Conservation (phyloP, 1,139 yeast species). For the Blastobotrys persicus region DNA sequence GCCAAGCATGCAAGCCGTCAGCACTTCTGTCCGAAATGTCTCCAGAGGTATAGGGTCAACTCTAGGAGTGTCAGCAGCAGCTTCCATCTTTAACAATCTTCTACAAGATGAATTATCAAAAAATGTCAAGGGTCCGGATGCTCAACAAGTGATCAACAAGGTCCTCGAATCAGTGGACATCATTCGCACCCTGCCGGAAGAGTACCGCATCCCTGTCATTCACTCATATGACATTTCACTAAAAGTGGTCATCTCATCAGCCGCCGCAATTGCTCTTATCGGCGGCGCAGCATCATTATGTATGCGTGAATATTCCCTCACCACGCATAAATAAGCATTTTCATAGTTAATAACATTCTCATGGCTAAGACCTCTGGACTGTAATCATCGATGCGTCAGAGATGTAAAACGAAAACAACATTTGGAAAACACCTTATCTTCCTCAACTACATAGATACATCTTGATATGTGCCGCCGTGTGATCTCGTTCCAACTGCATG, state of each 20-base stretch:
- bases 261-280: slow-evolving; percentile 43
- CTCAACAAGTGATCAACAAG: slow-evolving; percentile 42
- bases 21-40: slow-evolving; percentile 72
- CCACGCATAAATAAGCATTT: not conserved
- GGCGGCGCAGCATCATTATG: slow-evolving; percentile 1
- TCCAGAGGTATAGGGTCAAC: slow-evolving; percentile 75
- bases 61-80: slow-evolving; percentile 63
- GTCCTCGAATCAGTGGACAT: slow-evolving; percentile 60
- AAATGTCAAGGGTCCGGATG: slow-evolving; percentile 34
- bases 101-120: slow-evolving; percentile 37
- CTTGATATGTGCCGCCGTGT: slow-evolving; percentile 30
- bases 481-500: slow-evolving; percentile 27
- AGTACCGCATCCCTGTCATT: slow-evolving; percentile 46
- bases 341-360: too few relatives aligned
- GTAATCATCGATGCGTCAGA: too few relatives aligned
- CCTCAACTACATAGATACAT: too few relatives aligned
- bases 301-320: not conserved
- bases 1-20: slow-evolving; percentile 60
- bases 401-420: too few relatives aligned
- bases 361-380: too few relatives aligned
- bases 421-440: too few relatives aligned
- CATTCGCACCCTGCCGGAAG: slow-evolving; percentile 49
- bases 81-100: slow-evolving; percentile 57
- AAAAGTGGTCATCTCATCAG: slow-evolving; percentile 51
- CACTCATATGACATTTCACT: slow-evolving; percentile 52